phyloP scores from a whole-genome alignment of 805 yeast species.

The Naumovozyma dairenensis region DNA sequence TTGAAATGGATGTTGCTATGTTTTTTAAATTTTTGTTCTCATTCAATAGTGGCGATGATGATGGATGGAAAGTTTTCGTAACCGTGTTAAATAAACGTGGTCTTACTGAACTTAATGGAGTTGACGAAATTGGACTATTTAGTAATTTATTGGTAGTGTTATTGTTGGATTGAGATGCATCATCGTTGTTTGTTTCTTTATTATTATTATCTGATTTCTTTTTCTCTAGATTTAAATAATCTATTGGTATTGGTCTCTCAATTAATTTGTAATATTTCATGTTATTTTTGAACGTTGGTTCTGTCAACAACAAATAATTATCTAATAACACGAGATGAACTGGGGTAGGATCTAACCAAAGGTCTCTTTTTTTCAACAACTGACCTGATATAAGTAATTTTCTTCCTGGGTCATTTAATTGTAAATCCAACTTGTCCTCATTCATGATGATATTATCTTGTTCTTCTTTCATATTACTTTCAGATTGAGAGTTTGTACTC shows the following conservation, averaged over 20 bases:
- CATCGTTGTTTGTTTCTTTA: constrained; percentile 8
- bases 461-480: background rate
- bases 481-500: background rate
- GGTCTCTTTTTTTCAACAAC: constrained; percentile 51
- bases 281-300: constrained; percentile 37
- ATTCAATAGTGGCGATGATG: background rate
- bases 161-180: no score
- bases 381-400: constrained; percentile 49
- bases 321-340: constrained; percentile 54
- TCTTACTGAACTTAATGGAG: constrained; percentile 15
- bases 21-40: no score
- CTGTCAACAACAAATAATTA: constrained; percentile 58
- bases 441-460: background rate
- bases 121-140: constrained; percentile 3
- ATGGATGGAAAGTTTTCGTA: no score
- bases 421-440: constrained; percentile 32
- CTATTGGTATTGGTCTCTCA: constrained; percentile 55
- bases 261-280: constrained; percentile 31
- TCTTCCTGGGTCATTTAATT: constrained; percentile 45
- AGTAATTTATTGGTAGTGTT: background rate
- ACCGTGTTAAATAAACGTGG: constrained; percentile 19
- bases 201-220: no score
- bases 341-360: constrained; percentile 46
- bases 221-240: constrained; percentile 46
- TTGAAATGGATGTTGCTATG: constrained; percentile 10